Base-by-base conservation (phyloP, 345 rosid genomes). In the Camelina laxa region DNA sequence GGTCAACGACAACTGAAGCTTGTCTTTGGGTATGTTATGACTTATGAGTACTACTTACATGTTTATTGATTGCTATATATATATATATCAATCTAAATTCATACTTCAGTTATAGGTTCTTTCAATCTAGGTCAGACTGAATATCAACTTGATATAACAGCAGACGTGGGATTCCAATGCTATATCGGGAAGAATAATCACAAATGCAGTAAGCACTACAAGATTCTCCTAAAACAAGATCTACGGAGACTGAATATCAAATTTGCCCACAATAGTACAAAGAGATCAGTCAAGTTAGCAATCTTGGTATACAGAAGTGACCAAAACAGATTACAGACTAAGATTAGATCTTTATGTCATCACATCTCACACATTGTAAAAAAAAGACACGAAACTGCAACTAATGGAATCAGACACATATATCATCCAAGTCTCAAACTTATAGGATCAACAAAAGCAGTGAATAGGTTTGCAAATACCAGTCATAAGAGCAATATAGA, bases 361-460 rank as follows among this genome's bases (percentile, higher is more conserved):
- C 2, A n/a, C 35, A 75, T 4, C 44, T 57, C 44, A 74, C 42
- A 4, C 12, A 49, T 17, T 9, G 47, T 10, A 75, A 60, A 4
- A 7, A 24, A 27, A 44, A 7, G 4, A 55, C 56, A 55, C 10
- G 70, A 60, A 49, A 48, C 67, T 9, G 44, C 33, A 50, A 42
- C 35, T 42, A 6, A 48, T 6, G 41, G 58, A 75, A 60, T 45
- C 80, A 76, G 70, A 76, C 70, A 76, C 70, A 67, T 61, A 67
- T 61, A 51, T 39, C 65, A 69, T 69, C 41, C 61, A 75, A 49
- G 50, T 56, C 39, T 38, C 53, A 59, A 60, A 75, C 79, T 67
- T 60, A 38, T 67, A 73, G 44, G 16, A 48, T 16, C 72, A 66
- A 59, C 73, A 53, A 53, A 69, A 62, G 42, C 65, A 69, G 70